Conservation (phyloP, 1,284 basidiomycete species). For the Cronartium quercuum region DNA sequence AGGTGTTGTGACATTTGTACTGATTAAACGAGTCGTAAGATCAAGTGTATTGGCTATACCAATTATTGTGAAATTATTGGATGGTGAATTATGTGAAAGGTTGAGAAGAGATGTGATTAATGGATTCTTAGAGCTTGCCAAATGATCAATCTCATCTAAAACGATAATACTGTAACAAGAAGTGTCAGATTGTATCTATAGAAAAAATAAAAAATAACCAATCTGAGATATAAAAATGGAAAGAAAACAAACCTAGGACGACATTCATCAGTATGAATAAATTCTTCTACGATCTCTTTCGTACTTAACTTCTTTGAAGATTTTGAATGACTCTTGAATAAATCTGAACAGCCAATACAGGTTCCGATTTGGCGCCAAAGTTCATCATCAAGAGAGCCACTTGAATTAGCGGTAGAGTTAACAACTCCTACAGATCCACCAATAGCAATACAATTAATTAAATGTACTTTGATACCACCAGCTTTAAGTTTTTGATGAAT, state of each 20-base stretch:
- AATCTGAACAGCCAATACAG: slow-evolving; percentile 1
- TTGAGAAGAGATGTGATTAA: slow-evolving; percentile 49
- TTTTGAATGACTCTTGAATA: background rate
- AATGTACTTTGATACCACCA: slow-evolving; percentile 43
- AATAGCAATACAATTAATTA: slow-evolving; percentile 51
- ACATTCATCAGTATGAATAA: slow-evolving; percentile 14
- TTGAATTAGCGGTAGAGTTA: slow-evolving; percentile 9
- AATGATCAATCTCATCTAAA: slow-evolving; percentile 52
- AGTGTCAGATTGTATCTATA: no score
- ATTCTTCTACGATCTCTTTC: slow-evolving; percentile 11
- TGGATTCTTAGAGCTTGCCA: slow-evolving; percentile 47
- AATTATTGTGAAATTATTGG: slow-evolving; percentile 45
- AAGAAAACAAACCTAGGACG: background rate
- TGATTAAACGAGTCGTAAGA: slow-evolving; percentile 43
- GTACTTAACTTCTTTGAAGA: background rate
- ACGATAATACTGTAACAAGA: slow-evolving; percentile 48
- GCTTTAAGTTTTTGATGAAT: slow-evolving; percentile 20
- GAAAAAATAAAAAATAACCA: slow-evolving; percentile 33
- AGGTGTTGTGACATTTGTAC: slow-evolving; percentile 42
- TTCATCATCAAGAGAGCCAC: slow-evolving; percentile 27
- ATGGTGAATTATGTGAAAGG: slow-evolving; percentile 41
- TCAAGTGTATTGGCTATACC: slow-evolving; percentile 48
- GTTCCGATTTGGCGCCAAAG: slow-evolving; percentile 18
- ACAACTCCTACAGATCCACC: slow-evolving; percentile 42
- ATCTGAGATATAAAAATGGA: slow-evolving; percentile 4